Conservation (phyloP, 164 flowering plant species). For the Berberis thunbergii region DNA sequence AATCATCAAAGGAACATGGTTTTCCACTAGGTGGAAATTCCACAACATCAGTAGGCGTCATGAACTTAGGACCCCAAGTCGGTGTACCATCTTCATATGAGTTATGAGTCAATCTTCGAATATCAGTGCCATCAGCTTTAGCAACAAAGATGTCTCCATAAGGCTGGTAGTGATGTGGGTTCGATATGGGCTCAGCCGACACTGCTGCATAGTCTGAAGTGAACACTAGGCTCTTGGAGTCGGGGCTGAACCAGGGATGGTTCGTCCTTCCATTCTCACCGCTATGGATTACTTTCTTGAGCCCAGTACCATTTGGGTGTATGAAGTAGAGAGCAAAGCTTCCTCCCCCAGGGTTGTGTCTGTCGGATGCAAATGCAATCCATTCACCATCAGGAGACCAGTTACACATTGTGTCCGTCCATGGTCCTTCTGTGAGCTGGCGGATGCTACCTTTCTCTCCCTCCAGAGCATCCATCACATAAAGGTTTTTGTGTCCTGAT, state of each 20-base stretch:
- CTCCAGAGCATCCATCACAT: constrained; percentile 67
- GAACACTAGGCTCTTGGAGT: constrained; percentile 52
- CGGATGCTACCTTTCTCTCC: constrained; percentile 58
- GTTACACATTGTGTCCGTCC: constrained; percentile 86
- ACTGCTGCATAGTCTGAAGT: constrained; percentile 73
- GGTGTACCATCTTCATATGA: constrained; percentile 92
- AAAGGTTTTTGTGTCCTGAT: constrained; percentile 74
- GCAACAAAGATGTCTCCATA: constrained; percentile 74
- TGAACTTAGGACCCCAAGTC: constrained; percentile 48
- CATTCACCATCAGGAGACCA: constrained; percentile 95
- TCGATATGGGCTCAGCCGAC: constrained; percentile 82
- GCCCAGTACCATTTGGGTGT: constrained; percentile 78
- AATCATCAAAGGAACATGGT: constrained; percentile 59
- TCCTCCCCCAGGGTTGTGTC: constrained; percentile 60
- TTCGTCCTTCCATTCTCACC: constrained; percentile 61
- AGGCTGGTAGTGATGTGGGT: constrained; percentile 81
- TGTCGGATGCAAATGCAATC: constrained; percentile 81
- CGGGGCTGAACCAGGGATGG: constrained; percentile 86
- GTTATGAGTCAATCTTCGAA: constrained; percentile 66
- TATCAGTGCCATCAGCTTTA: constrained; percentile 48
- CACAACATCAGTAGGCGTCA: constrained; percentile 38
- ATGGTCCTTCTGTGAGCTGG: constrained; percentile 68
- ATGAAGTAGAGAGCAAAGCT: constrained; percentile 53
- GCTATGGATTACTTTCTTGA: constrained; percentile 50
- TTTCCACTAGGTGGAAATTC: constrained; percentile 19